Evolutionary conservation across 2,329 filamentous ascomycete genomes (phyloP), one percentile per base, ranked within the genome.

Genomic region (Laburnicola sp.): DNA sequence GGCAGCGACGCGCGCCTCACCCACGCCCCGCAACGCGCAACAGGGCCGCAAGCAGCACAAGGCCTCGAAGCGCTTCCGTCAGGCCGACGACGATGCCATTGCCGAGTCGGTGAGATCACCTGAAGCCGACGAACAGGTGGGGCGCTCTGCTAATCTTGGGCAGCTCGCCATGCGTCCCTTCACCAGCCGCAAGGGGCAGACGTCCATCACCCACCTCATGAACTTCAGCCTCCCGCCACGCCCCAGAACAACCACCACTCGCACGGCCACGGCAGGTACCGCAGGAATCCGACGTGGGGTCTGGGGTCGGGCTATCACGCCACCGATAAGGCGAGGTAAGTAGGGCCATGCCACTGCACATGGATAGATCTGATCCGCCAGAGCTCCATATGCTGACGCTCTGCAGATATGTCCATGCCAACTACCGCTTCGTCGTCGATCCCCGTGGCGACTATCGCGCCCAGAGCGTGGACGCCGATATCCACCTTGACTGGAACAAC

Each of bases 151-250:
- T 66, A 58, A 65, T 50, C 35, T 37, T 5, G 36, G 62, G 60
- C 63, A 82, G 83, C 79, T 79, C 74, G 81, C 79, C 75, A 87
- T 86, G 82, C 81, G 76, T 70, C 82, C 82, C 46, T 79, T 82
- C 54, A 85, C 77, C 62, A 85, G 85, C 64, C 87, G 94, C 52
- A 90, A 94, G 65, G 94, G 94, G 47, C 93, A 97, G 74, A 97
- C 91, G 47, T 96, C 90, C 66, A 99, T 99, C 70, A 97, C 94
- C 35, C 94, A 99, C 74, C 78, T 99, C 50, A 89, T 99, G 81
- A 93, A 93, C 77, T 96, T 97, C 74, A 86, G 88, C 38, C 79
- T 91, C 21, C 89, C 92, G 22, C 86, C 88, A 36, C 84, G 89
- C 41, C 87, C 87, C 22, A n/a, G n/a, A n/a, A 16, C 16, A 76